phyloP scores from a whole-genome alignment of 192 early-diverging fungal species.

The Linnemannia hyalina region DNA sequence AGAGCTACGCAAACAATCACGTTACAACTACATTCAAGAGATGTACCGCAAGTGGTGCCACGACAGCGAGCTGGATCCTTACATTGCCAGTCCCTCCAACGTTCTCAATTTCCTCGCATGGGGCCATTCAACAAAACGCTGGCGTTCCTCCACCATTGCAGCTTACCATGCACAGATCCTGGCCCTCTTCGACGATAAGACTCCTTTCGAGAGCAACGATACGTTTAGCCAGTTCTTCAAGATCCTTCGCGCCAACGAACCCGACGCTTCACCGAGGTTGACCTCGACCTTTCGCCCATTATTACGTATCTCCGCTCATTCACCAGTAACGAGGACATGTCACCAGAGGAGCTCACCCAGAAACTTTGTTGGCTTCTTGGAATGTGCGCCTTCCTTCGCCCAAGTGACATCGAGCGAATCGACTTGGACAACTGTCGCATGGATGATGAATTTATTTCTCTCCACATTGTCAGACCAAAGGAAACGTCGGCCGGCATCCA shows the following conservation, averaged over 20 bases:
- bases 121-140: background rate
- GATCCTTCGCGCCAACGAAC: background rate
- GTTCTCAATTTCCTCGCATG: background rate
- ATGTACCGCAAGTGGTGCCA: too few species aligned
- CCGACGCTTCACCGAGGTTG: background rate
- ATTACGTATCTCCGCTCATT: background rate
- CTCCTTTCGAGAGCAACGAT: background rate
- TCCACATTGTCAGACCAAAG: background rate
- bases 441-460: background rate
- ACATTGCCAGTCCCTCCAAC: too few species aligned
- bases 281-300: background rate
- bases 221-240: conserved; percentile 1
- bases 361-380: conserved; percentile 19
- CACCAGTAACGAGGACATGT: conserved; percentile 1
- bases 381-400: conserved; percentile 15
- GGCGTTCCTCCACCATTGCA: background rate
- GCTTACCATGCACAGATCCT: too few species aligned
- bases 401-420: conserved; percentile 20
- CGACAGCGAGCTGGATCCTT: too few species aligned
- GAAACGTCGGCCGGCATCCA: conserved; percentile 6
- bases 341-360: background rate
- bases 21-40: too few species aligned
- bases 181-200: too few species aligned
- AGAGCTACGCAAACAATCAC: too few species aligned
- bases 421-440: background rate